phyloP scores from a whole-genome alignment of 768 basidiomycete species.

The Gyrodon lividus region DNA sequence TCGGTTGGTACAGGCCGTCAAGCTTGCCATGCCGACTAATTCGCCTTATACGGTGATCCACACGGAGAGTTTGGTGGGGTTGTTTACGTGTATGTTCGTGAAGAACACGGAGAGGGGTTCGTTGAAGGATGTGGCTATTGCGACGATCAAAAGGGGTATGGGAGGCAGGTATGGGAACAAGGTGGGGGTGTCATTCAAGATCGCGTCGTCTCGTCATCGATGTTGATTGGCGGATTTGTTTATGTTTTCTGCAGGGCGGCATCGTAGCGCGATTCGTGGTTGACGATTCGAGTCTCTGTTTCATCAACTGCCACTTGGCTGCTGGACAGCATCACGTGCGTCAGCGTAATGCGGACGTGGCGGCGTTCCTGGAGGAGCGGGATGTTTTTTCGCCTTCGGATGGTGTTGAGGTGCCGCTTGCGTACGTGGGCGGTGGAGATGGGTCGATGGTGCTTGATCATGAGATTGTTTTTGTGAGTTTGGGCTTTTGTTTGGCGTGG shows the following conservation, averaged over 20 bases:
- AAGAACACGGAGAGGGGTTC: constrained; percentile 60
- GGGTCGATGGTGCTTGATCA: constrained; percentile 93
- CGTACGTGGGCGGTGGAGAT: constrained; percentile 88
- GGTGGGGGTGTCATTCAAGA: too few relatives aligned
- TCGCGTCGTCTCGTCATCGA: background rate
- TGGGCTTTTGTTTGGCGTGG: background rate
- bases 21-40: constrained; percentile 69
- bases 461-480: constrained; percentile 79
- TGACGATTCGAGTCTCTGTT: constrained; percentile 90
- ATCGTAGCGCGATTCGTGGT: constrained; percentile 88
- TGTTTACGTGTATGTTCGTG: constrained; percentile 76
- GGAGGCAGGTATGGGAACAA: constrained; percentile 95
- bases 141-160: constrained; percentile 89
- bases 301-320: constrained; percentile 97
- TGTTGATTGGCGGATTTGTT: constrained; percentile 1
- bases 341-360: constrained; percentile 83
- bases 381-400: constrained; percentile 54
- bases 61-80: constrained; percentile 86
- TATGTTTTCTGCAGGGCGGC: constrained; percentile 59
- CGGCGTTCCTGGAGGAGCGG: constrained; percentile 83
- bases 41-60: constrained; percentile 78
- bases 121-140: constrained; percentile 70
- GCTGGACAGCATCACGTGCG: constrained; percentile 85
- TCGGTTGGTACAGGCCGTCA: constrained; percentile 67
- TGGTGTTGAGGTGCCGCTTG: constrained; percentile 51